These are phyloP conservation scores for Penicillium crustosum DNA, from an alignment of 2,329 filamentous ascomycete genomes.

Conservation along the genomic window DNA sequence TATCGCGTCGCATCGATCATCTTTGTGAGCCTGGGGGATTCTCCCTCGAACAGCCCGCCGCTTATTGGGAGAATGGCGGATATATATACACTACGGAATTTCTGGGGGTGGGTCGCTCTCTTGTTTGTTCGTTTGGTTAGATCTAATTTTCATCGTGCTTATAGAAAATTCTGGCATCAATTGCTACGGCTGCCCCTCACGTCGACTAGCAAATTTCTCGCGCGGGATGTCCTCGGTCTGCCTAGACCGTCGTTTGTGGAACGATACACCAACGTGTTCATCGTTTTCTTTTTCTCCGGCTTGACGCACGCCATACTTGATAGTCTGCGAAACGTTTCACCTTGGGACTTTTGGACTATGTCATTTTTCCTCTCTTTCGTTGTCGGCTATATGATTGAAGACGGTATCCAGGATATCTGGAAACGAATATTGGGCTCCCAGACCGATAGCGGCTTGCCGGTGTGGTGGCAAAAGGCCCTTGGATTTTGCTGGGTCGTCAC, in stretches of 20 bases:
- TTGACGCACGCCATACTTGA: constrained; percentile 24
- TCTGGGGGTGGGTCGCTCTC: constrained; percentile 28
- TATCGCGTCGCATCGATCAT: constrained; percentile 25
- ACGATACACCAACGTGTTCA: constrained; percentile 30
- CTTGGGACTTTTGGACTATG: constrained; percentile 18
- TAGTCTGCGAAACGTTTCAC: constrained; percentile 15
- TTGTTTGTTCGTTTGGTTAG: not conserved
- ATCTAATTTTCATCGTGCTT: not conserved
- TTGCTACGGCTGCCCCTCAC: constrained; percentile 27
- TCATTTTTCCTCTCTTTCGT: constrained; percentile 26
- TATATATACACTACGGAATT: constrained; percentile 27
- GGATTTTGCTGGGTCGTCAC: constrained; percentile 14
- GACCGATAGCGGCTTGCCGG: not conserved
- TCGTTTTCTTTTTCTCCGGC: constrained; percentile 33
- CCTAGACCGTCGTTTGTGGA: constrained; percentile 21
- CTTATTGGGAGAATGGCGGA: constrained; percentile 26
- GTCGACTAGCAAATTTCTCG: constrained; percentile 21
- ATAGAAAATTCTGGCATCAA: constrained; percentile 35
- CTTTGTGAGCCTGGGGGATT: constrained; percentile 16
- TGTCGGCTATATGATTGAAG: constrained; percentile 33
- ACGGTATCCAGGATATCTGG: constrained; percentile 26
- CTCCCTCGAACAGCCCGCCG: constrained; percentile 25
- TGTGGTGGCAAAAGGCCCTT: constrained; percentile 13
- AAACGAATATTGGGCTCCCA: not conserved
- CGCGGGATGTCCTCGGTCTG: constrained; percentile 21